phyloP scores from a whole-genome alignment of 75 land plant genomes.

The Cunninghamia lanceolata region DNA sequence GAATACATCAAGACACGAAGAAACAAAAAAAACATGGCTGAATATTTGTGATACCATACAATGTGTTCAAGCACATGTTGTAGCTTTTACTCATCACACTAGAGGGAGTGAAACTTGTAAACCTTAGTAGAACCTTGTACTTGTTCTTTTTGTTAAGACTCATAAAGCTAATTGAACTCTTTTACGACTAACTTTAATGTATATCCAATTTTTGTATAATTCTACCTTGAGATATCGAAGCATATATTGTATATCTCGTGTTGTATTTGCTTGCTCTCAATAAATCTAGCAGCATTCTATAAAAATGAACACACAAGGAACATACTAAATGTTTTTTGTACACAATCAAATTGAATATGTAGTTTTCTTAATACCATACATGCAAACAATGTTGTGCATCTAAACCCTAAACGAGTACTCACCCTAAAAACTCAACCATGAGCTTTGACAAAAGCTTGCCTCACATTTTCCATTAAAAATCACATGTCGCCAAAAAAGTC shows the following conservation, averaged over 20 bases:
- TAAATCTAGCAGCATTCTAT: background rate
- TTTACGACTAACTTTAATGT: background rate
- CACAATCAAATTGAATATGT: background rate
- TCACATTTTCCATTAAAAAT: too few relatives aligned
- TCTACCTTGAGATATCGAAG: background rate
- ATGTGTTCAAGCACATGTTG: background rate
- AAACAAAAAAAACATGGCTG: background rate
- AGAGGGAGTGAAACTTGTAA: too few relatives aligned
- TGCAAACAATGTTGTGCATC: too few relatives aligned
- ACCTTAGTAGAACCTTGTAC: background rate
- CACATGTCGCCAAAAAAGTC: too few relatives aligned
- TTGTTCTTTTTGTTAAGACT: background rate
- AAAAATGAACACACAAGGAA: background rate
- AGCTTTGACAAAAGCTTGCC: too few relatives aligned
- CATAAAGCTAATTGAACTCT: background rate
- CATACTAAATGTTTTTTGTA: background rate
- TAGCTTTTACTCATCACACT: too few relatives aligned
- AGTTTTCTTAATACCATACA: background rate
- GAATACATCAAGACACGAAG: too few relatives aligned
- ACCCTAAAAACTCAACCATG: too few relatives aligned
- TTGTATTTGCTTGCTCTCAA: background rate
- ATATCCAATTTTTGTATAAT: background rate
- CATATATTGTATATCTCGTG: background rate
- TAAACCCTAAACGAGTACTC: too few relatives aligned
- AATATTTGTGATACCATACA: background rate